These are phyloP conservation scores for Penicillium turbatum DNA, from an alignment of 495 filamentous ascomycete species.

Conservation along the genomic window DNA sequence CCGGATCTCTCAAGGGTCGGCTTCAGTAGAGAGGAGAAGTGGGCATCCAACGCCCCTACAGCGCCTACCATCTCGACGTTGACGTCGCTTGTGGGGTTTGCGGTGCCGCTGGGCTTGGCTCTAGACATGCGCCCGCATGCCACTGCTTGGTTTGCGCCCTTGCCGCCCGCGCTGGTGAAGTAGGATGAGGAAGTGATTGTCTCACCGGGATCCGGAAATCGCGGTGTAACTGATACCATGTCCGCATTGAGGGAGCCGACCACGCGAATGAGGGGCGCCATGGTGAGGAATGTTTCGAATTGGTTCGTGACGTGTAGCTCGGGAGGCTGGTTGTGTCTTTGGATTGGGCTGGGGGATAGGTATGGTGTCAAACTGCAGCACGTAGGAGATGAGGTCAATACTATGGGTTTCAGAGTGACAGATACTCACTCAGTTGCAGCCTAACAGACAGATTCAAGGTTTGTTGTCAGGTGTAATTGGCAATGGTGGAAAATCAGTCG, in stretches of 20 bases:
- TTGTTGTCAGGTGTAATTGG: background rate
- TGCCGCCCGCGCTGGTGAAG: slow-evolving; percentile 78
- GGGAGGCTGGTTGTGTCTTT: background rate
- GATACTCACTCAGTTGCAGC: too few species aligned
- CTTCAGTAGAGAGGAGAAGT: slow-evolving; percentile 35
- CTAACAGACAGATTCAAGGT: background rate
- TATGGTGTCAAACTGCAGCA: background rate
- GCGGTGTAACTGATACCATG: slow-evolving; percentile 79
- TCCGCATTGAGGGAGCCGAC: slow-evolving; percentile 94
- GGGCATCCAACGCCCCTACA: slow-evolving; percentile 60
- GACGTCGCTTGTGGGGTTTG: slow-evolving; percentile 41
- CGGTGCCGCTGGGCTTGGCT: slow-evolving; percentile 19
- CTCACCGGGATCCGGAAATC: slow-evolving; percentile 78
- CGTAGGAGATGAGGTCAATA: too few species aligned
- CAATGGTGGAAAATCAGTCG: background rate
- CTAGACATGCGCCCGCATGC: slow-evolving; percentile 66
- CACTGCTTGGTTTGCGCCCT: slow-evolving; percentile 94
- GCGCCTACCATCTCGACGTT: slow-evolving; percentile 76
- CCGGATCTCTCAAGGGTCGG: slow-evolving; percentile 54
- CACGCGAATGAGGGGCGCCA: slow-evolving; percentile 61
- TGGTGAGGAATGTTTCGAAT: slow-evolving; percentile 15
- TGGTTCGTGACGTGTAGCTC: background rate
- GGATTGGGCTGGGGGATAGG: background rate
- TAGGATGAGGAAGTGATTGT: slow-evolving; percentile 80
- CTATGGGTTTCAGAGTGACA: too few species aligned